phyloP scores from a whole-genome alignment of 805 yeast genomes.

The Wickerhamiella qilinensis region DNA sequence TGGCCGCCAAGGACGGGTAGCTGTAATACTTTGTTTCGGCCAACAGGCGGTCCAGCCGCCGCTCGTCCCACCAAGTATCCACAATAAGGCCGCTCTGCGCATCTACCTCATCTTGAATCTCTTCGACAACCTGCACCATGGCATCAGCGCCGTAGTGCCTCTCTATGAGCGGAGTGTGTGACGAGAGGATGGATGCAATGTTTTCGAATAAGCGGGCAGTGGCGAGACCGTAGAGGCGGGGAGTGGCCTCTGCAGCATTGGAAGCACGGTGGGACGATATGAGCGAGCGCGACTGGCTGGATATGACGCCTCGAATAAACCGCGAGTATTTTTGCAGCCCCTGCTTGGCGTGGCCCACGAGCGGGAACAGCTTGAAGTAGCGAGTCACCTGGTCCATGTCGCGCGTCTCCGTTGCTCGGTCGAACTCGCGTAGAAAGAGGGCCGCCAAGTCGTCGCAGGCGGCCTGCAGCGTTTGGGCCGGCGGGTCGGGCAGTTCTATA shows the following conservation, averaged over 20 bases:
- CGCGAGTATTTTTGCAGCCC: conserved; percentile 74
- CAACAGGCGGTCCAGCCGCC: conserved; percentile 39
- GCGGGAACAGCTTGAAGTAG: conserved; percentile 75
- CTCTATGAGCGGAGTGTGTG: conserved; percentile 67
- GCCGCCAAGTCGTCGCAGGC: conserved; percentile 46
- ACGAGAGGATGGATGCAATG: conserved; percentile 68
- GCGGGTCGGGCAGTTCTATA: conserved; percentile 67
- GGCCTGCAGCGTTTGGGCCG: conserved; percentile 35
- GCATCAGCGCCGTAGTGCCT: conserved; percentile 47
- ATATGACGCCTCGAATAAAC: conserved; percentile 73
- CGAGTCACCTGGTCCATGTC: conserved; percentile 58
- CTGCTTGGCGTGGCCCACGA: conserved; percentile 50
- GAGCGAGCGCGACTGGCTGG: conserved; percentile 57
- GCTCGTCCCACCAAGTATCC: conserved; percentile 69
- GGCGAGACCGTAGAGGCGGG: conserved; percentile 24
- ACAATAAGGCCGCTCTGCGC: conserved; percentile 79
- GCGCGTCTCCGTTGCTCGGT: conserved; percentile 46
- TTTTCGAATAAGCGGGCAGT: conserved; percentile 50
- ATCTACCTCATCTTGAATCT: conserved; percentile 77
- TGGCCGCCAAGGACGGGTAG: conserved; percentile 29
- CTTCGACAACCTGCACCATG: conserved; percentile 49
- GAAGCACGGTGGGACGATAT: conserved; percentile 20
- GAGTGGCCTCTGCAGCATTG: conserved; percentile 11
- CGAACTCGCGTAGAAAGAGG: conserved; percentile 47
- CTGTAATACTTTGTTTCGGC: conserved; percentile 40